These are phyloP conservation scores for Aspergillus caelatus DNA, from an alignment of 2,329 filamentous ascomycete species.

Conservation along the genomic window DNA sequence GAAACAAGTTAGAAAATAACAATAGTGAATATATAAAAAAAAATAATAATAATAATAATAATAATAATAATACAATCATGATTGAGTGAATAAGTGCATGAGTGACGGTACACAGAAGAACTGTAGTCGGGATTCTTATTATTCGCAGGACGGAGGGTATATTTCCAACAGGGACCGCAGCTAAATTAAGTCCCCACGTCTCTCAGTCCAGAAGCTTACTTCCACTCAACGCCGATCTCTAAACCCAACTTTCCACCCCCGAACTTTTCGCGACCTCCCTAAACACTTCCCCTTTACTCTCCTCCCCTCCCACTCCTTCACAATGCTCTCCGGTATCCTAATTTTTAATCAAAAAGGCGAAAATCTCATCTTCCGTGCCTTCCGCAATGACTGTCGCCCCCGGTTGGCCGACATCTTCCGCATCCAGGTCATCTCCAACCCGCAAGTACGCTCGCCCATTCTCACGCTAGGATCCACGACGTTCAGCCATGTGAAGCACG, in stretches of 20 bases:
- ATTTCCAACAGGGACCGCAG: background rate
- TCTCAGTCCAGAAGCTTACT: constrained; percentile 5
- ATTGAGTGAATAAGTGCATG: background rate
- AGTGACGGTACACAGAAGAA: background rate
- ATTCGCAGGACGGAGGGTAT: background rate
- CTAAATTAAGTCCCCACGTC: constrained; percentile 10
- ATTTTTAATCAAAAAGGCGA: constrained; percentile 99
- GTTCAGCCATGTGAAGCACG: constrained; percentile 99
- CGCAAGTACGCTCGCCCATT: constrained; percentile 95
- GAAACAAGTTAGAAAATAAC: background rate
- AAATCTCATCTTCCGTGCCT: constrained; percentile 98
- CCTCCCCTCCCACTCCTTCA: constrained; percentile 15
- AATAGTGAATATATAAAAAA: background rate
- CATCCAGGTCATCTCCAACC: constrained; percentile 98
- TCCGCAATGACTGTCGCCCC: constrained; percentile 96
- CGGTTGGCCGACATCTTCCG: constrained; percentile 98
- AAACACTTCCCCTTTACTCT: constrained; percentile 9
- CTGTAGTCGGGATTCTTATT: background rate
- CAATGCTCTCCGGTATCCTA: constrained; percentile 94
- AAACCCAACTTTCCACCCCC: constrained; percentile 5
- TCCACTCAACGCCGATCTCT: constrained; percentile 6
- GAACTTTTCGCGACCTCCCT: constrained; percentile 9
- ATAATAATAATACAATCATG: background rate
- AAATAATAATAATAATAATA: background rate
- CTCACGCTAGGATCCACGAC: constrained; percentile 96